These are phyloP conservation scores for Isatis tinctoria DNA, from an alignment of 345 rosid species.

Conservation along the genomic window DNA sequence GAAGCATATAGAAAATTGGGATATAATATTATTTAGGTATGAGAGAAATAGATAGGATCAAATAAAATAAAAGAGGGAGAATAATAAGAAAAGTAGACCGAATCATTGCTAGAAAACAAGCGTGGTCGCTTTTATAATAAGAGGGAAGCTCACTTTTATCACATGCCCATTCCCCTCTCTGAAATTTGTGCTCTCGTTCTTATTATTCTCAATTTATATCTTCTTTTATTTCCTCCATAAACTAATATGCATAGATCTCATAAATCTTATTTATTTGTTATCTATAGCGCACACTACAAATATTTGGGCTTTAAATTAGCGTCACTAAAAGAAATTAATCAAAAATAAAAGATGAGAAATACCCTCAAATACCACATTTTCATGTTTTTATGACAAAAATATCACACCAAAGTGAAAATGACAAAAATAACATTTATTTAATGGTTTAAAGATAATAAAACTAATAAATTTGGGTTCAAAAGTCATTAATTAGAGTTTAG, in stretches of 20 bases:
- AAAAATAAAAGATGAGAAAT: not conserved
- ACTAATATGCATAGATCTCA: slow-evolving; percentile 8
- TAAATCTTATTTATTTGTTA: not conserved
- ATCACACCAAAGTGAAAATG: no score
- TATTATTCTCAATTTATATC: slow-evolving; percentile 4
- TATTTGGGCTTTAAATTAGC: not conserved
- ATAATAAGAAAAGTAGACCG: slow-evolving; percentile 57
- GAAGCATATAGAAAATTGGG: not conserved
- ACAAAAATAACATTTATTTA: no score
- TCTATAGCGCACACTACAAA: not conserved
- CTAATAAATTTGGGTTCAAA: no score
- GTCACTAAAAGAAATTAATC: no score
- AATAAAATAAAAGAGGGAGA: not conserved
- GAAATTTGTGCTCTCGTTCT: slow-evolving; percentile 21
- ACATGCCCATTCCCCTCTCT: slow-evolving; percentile 47
- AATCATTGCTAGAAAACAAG: slow-evolving; percentile 86
- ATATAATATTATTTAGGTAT: not conserved
- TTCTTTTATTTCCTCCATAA: not conserved
- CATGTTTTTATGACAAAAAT: no score
- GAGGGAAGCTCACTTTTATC: slow-evolving; percentile 68
- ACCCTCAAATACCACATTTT: no score
- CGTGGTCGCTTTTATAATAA: slow-evolving; percentile 79
- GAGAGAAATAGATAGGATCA: slow-evolving; percentile 3
- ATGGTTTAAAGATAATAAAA: no score
- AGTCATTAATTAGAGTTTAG: no score